These are phyloP conservation scores for Dianthus caryophyllus DNA, from an alignment of 148 eudicot genomes.

Conservation along the genomic window DNA sequence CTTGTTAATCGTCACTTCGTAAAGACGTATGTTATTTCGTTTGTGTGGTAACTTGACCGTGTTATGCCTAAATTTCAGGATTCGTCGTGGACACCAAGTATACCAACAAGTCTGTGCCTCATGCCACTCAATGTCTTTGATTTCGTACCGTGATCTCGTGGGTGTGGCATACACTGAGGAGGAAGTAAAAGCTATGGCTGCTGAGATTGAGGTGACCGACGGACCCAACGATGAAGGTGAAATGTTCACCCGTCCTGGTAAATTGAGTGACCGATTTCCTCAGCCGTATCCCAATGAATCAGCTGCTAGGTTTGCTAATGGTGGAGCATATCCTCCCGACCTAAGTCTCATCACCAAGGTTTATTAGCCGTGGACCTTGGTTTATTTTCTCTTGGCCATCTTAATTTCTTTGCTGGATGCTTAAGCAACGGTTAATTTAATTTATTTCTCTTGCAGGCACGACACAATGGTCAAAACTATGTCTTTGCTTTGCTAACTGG, in stretches of 20 bases:
- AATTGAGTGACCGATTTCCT: constrained; percentile 77
- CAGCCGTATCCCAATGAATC: constrained; percentile 74
- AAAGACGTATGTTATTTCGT: background rate
- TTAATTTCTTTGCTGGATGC: constrained; percentile 5
- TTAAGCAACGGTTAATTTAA: background rate
- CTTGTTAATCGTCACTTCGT: background rate
- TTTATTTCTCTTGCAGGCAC: constrained; percentile 48
- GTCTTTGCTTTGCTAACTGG: constrained; percentile 78
- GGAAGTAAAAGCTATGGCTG: constrained; percentile 84
- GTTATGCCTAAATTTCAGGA: constrained; percentile 36
- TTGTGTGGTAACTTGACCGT: constrained; percentile 4
- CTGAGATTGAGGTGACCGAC: constrained; percentile 84
- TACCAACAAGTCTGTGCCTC: constrained; percentile 88
- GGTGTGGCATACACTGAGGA: constrained; percentile 95
- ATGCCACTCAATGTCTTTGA: constrained; percentile 83
- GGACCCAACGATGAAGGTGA: constrained; percentile 96
- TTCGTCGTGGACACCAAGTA: constrained; percentile 91
- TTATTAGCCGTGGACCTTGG: constrained; percentile 20
- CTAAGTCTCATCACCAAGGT: constrained; percentile 92
- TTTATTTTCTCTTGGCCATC: background rate
- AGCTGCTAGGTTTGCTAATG: constrained; percentile 97
- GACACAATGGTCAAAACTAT: constrained; percentile 88
- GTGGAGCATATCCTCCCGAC: constrained; percentile 99
- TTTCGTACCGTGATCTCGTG: constrained; percentile 77
- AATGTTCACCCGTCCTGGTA: constrained; percentile 82